These are phyloP conservation scores for Tolypocladium endophyticum DNA, from an alignment of 2,329 filamentous ascomycete genomes.

Conservation along the genomic window DNA sequence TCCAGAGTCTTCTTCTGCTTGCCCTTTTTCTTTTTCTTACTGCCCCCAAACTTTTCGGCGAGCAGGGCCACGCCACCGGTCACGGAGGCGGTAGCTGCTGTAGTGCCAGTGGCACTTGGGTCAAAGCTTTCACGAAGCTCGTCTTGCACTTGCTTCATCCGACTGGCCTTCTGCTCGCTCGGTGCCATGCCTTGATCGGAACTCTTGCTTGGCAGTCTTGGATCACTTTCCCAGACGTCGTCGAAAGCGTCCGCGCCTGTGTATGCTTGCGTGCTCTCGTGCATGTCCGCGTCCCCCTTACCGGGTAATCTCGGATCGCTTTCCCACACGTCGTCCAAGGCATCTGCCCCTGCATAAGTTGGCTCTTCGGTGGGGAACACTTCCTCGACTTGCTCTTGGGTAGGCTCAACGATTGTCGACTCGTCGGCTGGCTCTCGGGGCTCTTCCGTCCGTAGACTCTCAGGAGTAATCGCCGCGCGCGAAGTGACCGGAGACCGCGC, in stretches of 20 bases:
- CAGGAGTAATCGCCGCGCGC: not conserved
- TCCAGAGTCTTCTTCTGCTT: slow-evolving; percentile 26
- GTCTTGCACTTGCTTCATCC: not conserved
- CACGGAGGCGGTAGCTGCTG: slow-evolving; percentile 7
- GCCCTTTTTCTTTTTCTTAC: slow-evolving; percentile 12
- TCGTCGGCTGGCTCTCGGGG: not conserved
- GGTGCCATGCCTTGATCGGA: not conserved
- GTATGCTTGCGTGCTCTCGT: not conserved
- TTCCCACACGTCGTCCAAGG: not conserved
- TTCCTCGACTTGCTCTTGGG: not conserved
- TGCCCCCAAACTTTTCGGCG: slow-evolving; percentile 22
- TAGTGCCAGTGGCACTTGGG: slow-evolving; percentile 13
- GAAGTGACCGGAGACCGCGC: not conserved
- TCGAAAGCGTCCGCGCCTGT: not conserved
- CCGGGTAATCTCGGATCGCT: not conserved
- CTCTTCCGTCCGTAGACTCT: not conserved
- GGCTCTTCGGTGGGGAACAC: not conserved
- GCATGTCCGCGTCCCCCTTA: not conserved
- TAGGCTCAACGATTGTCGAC: not conserved
- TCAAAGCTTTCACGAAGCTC: not conserved
- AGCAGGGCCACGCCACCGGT: slow-evolving; percentile 22
- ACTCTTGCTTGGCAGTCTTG: not conserved
- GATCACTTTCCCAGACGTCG: slow-evolving; percentile 1
- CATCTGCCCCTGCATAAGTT: not conserved
- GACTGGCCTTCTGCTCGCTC: not conserved